phyloP scores from a whole-genome alignment of 73 alveolate genomes.

The Stentor roeselii region DNA sequence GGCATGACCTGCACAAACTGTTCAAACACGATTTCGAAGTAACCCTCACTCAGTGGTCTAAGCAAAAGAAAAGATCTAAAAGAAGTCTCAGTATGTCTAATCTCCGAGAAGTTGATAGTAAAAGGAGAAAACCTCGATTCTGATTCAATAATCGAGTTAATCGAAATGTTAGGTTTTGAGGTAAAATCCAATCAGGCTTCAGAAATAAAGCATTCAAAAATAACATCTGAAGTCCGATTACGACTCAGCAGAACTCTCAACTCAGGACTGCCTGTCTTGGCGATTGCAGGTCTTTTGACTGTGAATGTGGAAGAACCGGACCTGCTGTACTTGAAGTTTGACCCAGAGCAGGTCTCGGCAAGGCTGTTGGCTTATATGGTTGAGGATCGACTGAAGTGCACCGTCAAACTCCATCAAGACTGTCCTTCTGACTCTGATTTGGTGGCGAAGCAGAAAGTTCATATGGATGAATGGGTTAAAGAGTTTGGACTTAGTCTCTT shows the following conservation, averaged over 20 bases:
- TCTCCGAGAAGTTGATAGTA: not conserved
- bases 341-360: conserved; percentile 3
- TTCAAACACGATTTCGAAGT: conserved; percentile 9
- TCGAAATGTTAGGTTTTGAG: conserved; percentile 8
- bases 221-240: not conserved
- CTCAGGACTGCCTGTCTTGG: not conserved
- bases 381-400: not conserved
- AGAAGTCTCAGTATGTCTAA: conserved; percentile 12
- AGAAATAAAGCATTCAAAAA: conserved; percentile 7
- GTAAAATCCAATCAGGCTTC: not conserved
- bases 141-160: not conserved
- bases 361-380: not conserved
- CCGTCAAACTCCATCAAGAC: not conserved
- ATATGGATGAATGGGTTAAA: not conserved
- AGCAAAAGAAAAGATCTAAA: not conserved
- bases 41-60: conserved; percentile 10
- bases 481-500: conserved; percentile 5
- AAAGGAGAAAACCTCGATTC: conserved; percentile 12
- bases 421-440: not conserved
- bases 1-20: conserved; percentile 26
- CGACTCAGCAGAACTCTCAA: not conserved
- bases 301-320: not conserved
- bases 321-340: not conserved
- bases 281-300: not conserved
- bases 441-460: not conserved